These are phyloP conservation scores for Agrocybe praecox DNA, from an alignment of 768 basidiomycete genomes.

Conservation along the genomic window DNA sequence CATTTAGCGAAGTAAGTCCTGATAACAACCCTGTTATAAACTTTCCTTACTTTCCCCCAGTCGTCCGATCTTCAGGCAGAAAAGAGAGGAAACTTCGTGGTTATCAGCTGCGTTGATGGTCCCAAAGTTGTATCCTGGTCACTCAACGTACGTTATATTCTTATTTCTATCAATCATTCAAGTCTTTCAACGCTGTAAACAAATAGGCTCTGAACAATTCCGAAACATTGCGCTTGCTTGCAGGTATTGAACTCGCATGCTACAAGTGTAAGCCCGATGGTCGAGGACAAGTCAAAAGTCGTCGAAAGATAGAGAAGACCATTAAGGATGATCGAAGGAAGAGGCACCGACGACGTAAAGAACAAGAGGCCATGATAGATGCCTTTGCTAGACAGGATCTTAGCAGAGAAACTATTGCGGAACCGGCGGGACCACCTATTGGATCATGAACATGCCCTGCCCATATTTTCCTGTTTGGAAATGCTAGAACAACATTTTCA, in stretches of 20 bases:
- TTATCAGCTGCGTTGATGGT: constrained; percentile 78
- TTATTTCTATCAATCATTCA: no score
- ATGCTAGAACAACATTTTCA: constrained; percentile 11
- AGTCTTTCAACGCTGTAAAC: no score
- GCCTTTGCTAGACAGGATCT: constrained; percentile 68
- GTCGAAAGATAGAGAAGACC: constrained; percentile 75
- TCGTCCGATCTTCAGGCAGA: constrained; percentile 59
- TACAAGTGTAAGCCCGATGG: constrained; percentile 78
- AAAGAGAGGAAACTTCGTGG: constrained; percentile 86
- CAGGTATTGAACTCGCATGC: constrained; percentile 84
- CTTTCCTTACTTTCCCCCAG: neutral
- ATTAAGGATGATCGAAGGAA: constrained; percentile 85
- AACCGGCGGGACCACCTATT: constrained; percentile 13
- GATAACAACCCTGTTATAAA: neutral
- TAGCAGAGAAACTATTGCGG: constrained; percentile 24
- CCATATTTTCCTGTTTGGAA: constrained; percentile 4
- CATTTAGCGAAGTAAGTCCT: constrained; percentile 40
- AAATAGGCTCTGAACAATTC: constrained; percentile 79
- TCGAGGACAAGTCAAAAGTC: constrained; percentile 60
- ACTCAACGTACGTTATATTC: constrained; percentile 60
- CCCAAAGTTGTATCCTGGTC: constrained; percentile 83
- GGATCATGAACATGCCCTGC: constrained; percentile 16
- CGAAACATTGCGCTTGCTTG: constrained; percentile 79
- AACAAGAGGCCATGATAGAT: constrained; percentile 81
- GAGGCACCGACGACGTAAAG: constrained; percentile 80